Evolutionary conservation across 2,329 filamentous ascomycete species (phyloP), one percentile per base, ranked within the genome.

Genomic region (Incumbomyces delicatus): DNA sequence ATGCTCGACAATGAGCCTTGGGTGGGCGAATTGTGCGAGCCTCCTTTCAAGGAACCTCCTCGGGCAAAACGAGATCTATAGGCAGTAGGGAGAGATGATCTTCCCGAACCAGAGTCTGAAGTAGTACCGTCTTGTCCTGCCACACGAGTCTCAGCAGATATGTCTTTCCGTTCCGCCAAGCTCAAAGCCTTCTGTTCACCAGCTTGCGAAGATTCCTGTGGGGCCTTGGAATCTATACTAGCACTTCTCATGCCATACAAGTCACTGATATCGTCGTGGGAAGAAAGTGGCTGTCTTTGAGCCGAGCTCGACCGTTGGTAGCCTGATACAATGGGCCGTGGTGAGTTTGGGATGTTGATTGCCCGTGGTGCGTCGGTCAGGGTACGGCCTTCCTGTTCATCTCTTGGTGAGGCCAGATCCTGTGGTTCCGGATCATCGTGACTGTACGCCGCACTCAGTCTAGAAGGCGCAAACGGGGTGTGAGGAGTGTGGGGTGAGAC

Each of bases 401-500:
- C 42, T 7, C 6, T 30, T 12, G 42, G 42, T 11, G 42, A 45
- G 16, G 57, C 47, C 14, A 63, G 60, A 17, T 46, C 27, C 20
- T 46, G 20, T 14, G 33, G n/a, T 61, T 11, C 60, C 50, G 55
- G 61, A 45, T 62, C 66, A 38, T 58, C 61, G 34, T 66, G 66
- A 44, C 69, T 65, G 58, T 87, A 84, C 53, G 87, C 83, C 36
- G 92, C 87, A 60, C 87, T 94, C 17, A 98, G 70, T n/a, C 92
- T 78, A 6, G 89, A 95, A 16, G 90, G 90, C 22, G 96, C 87
- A 10, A 89, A 88, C 3, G 92, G 92, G 0, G 88, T 94, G 60
- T 96, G 89, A 1, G 89, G 87, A 0, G 87, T 95, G 60, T 90
- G 87, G 8, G 85, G 88, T 2, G 87, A 95, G 14, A 94, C 77